Evolutionary conservation across 352 stramenopile genomes (phyloP).

Genomic region (Pythium phragmiticola): DNA sequence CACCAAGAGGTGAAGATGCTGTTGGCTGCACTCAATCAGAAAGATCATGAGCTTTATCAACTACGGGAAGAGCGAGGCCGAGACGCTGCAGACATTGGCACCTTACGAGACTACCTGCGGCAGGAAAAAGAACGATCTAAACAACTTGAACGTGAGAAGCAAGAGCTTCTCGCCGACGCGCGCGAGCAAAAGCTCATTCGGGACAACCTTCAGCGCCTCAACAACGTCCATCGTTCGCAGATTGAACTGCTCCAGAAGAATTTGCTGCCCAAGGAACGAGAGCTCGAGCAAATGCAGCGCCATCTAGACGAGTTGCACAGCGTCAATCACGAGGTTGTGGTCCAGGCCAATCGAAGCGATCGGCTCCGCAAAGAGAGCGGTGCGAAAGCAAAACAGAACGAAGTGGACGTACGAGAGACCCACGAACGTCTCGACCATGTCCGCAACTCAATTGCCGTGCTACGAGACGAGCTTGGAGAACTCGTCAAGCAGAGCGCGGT

Average conservation of each 20-base stretch:
- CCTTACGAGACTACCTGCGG: slow-evolving; percentile 37
- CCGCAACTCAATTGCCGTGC: slow-evolving; percentile 54
- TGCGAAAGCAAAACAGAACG: slow-evolving; percentile 42
- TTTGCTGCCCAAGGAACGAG: slow-evolving; percentile 64
- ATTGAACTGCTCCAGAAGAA: slow-evolving; percentile 70
- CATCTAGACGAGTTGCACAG: slow-evolving; percentile 57
- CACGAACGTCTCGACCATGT: slow-evolving; percentile 44
- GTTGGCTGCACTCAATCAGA: slow-evolving; percentile 50
- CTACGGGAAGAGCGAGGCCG: slow-evolving; percentile 33
- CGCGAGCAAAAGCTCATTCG: slow-evolving; percentile 42
- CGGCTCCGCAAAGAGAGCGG: slow-evolving; percentile 48
- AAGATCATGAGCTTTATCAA: slow-evolving; percentile 50
- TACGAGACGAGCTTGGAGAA: slow-evolving; percentile 67
- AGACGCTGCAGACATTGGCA: slow-evolving; percentile 30
- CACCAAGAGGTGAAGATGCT: slow-evolving; percentile 77
- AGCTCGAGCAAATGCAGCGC: slow-evolving; percentile 62
- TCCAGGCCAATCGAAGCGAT: slow-evolving; percentile 71
- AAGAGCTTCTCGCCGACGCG: slow-evolving; percentile 30
- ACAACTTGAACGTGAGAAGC: slow-evolving; percentile 38
- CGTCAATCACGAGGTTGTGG: slow-evolving; percentile 66
- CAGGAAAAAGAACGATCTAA: slow-evolving; percentile 36
- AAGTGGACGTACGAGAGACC: slow-evolving; percentile 34
- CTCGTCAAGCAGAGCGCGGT: slow-evolving; percentile 50
- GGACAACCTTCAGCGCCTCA: slow-evolving; percentile 60
- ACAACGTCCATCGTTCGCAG: slow-evolving; percentile 71